Base-by-base conservation (phyloP, 2,329 filamentous ascomycete genomes). In the Graphilbum ipis-grandicollis region DNA sequence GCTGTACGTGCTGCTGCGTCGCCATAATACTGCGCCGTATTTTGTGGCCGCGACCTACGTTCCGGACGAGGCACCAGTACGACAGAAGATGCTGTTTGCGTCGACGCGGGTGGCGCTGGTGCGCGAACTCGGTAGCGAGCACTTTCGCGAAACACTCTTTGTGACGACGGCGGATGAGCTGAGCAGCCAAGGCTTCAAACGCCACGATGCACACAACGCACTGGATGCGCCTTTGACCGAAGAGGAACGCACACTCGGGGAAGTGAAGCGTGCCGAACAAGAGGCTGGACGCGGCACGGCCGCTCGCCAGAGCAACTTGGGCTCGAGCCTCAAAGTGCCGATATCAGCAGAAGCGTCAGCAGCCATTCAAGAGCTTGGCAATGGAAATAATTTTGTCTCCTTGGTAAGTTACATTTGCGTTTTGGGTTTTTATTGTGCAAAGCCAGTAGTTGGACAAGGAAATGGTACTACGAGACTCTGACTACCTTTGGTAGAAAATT, bases 71-170 rank as follows among this genome's bases (percentile, higher is more conserved):
- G 82, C 82, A 29, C 79, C 77, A 21, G 81, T 90, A 39, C 75
- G 82, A 29, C 78, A 84, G 53, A 90, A 90, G 65, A 90, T 83
- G 77, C 68, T 90, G 18, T 86, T 88, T 54, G 81, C 82, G 6
- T 71, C 75, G 19, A 86, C 82, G 21, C 70, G 80, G 9, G 62
- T 86, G 47, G 81, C 80, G 1, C 65, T 90, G 1, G 69, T 78
- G 35, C 70, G 81, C 31, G 80, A 88, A 56, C 64, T 90, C 9
- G 82, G 83, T 33, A 70, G 73, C 37, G 81, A 90, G 53, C 68
- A 83, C 48, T 88, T 90, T 56, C 63, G 76, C 36, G 79, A 86
- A 52, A 79, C 71, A 19, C 63, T 88, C 31, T 84, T 86, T 51
- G 71, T 68, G 10, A 88, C 79, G 1, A 70, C 66, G 30, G 60